Percentiles rank a stretch among this genome's conserved stretches.
phyloP scores from a whole-genome alignment of 1,139 yeast species.

The Neolecta irregularis region DNA sequence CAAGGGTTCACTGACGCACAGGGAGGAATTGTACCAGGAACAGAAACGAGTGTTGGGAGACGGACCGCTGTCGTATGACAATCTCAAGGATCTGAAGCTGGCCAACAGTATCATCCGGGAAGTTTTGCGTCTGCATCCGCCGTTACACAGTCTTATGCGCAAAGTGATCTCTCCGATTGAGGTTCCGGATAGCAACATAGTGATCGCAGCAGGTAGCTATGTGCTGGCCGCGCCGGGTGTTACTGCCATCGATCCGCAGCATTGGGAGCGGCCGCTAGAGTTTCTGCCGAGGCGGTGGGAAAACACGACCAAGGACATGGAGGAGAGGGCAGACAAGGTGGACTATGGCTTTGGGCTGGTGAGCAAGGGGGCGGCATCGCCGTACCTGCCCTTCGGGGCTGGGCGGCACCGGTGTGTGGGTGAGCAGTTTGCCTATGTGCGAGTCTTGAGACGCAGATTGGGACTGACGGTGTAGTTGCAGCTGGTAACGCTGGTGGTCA shows the following conservation, averaged over 20 bases:
- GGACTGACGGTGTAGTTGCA: constrained; percentile 27
- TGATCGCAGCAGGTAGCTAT: constrained; percentile 79
- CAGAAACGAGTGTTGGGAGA: constrained; percentile 45
- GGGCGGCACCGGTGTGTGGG: constrained; percentile 99
- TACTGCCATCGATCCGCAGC: constrained; percentile 59
- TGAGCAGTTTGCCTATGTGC: constrained; percentile 93
- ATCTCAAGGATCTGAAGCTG: constrained; percentile 64
- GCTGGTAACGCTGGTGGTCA: constrained; percentile 68
- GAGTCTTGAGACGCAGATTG: constrained; percentile 4
- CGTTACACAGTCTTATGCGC: constrained; percentile 89
- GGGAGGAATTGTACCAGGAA: constrained; percentile 65
- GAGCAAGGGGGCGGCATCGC: constrained; percentile 87
- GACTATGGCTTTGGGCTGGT: constrained; percentile 95
- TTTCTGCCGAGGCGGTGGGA: constrained; percentile 86
- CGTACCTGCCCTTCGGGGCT: constrained; percentile 96
- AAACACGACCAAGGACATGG: constrained; percentile 27
- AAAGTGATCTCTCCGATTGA: constrained; percentile 65
- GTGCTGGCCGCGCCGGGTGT: constrained; percentile 91
- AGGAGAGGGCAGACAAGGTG: constrained; percentile 26
- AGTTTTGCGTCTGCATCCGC: constrained; percentile 89
- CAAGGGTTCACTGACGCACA: constrained; percentile 21
- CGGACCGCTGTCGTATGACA: constrained; percentile 49
- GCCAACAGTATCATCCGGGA: constrained; percentile 76
- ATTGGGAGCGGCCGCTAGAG: constrained; percentile 54
- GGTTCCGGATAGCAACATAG: constrained; percentile 64